Evolutionary conservation across 257 asterid genomes (phyloP).

Genomic region (Capsicum rhomboideum): DNA sequence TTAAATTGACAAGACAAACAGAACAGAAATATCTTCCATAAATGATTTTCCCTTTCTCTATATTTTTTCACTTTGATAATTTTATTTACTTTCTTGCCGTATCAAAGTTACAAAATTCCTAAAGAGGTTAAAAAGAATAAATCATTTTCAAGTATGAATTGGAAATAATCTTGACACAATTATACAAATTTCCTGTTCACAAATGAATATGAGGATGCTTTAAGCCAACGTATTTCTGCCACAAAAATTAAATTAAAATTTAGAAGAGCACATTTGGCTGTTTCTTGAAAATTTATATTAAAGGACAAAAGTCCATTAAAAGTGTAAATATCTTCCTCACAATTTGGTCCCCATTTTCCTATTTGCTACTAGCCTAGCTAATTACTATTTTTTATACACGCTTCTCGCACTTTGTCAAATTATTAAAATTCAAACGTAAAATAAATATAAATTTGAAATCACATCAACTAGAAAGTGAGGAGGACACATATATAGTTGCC

Average conservation of each 20-base stretch:
- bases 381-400: not conserved
- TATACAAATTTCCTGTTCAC: not conserved
- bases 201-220: conserved; percentile 4
- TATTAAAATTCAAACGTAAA: not conserved
- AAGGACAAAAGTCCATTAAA: conserved; percentile 10
- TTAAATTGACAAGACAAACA: not conserved
- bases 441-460: not conserved
- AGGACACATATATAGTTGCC: not conserved
- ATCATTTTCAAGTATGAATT: not conserved
- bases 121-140: not conserved
- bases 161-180: not conserved
- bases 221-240: conserved; percentile 15
- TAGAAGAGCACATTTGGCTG: not conserved
- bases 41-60: not conserved
- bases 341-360: not conserved
- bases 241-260: not conserved
- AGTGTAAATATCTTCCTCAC: conserved; percentile 28
- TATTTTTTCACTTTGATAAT: not conserved
- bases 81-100: not conserved
- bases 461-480: conserved; percentile 22
- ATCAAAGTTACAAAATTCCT: not conserved
- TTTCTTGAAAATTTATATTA: not conserved
- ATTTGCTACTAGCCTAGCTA: not conserved
- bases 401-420: not conserved
- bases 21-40: not conserved